Base-by-base conservation (phyloP, 495 filamentous ascomycete genomes). In the Aspergillus funiculosus region DNA sequence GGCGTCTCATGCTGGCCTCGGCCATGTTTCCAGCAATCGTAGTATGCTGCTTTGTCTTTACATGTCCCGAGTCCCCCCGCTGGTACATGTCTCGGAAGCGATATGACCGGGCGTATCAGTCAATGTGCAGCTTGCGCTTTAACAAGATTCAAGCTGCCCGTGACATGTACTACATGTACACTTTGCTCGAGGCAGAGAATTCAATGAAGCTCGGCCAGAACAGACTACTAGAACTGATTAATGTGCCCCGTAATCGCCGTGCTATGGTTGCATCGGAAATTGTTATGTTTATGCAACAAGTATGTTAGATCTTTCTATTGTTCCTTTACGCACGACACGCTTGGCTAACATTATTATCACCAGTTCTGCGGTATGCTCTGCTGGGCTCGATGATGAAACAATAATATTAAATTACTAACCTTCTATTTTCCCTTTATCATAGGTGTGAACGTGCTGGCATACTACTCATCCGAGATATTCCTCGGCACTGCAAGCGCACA, bases 271-370 rank as follows among this genome's bases (percentile, higher is more conserved):
- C 83, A 2, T 83, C 80, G 1, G 74, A 82, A 54, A 82, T 88
- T 50, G 82, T 91, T 42, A 89, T 90, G 86, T 89, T 88, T 49
- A 81, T 87, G 78, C 88, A 92, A 56, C 88, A 90, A 64, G 82
- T 87, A 57, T 52, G 62, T 51, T 13, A 27, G 24, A 35, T 10
- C 39, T 5, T 27, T 18, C 13, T 14, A 27, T 18, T 39, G 4
- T 18, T 1, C 7, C 21, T 15, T 21, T 25, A 6, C n/a, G 26
- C 25, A 31, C 0, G 8, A n/a, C 6, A 39, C 21, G 28, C 48
- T 43, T 25, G 43, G 17, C 0, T 7, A 5, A 2, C 4, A 7
- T 18, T 21, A n/a, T n/a, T n/a, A n/a, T n/a, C n/a, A n/a, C 1
- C 13, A 58, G 55, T 58, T 58, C 48, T 58, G 55, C 35, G 55